These are phyloP conservation scores for Aspergillus ruber DNA, from an alignment of 2,329 filamentous ascomycete species.

Conservation along the genomic window DNA sequence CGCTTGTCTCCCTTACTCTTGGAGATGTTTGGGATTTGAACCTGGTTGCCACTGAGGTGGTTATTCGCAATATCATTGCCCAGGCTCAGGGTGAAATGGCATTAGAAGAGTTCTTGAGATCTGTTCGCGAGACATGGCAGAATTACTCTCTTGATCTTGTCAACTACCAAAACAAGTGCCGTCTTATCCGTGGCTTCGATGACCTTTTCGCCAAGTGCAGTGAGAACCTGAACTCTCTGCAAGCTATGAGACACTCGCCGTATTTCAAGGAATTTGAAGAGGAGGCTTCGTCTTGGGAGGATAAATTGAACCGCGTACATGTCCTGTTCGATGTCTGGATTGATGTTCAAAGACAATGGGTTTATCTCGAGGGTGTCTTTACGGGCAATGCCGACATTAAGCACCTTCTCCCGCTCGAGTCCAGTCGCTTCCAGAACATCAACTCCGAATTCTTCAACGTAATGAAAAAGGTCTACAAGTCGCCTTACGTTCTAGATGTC, in stretches of 20 bases:
- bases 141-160: slow-evolving; percentile 91
- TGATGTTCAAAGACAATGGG: slow-evolving; percentile 99
- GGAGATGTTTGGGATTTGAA: slow-evolving; percentile 98
- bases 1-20: slow-evolving; percentile 88
- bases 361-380: slow-evolving; percentile 97
- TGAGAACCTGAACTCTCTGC: slow-evolving; percentile 93
- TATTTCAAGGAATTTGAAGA: slow-evolving; percentile 99
- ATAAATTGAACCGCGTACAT: slow-evolving; percentile 94
- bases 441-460: slow-evolving; percentile 98
- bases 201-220: slow-evolving; percentile 98
- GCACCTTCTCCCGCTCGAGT: slow-evolving; percentile 91
- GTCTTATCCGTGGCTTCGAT: slow-evolving; percentile 95
- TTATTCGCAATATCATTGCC: slow-evolving; percentile 87
- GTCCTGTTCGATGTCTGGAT: slow-evolving; percentile 99
- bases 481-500: slow-evolving; percentile 90
- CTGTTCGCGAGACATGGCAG: slow-evolving; percentile 94
- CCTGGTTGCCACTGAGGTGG: slow-evolving; percentile 73
- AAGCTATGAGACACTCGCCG: slow-evolving; percentile 97
- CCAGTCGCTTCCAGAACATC: slow-evolving; percentile 96
- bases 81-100: slow-evolving; percentile 99
- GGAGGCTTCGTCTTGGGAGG: slow-evolving; percentile 93
- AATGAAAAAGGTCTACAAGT: slow-evolving; percentile 99
- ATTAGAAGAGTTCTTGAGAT: slow-evolving; percentile 91
- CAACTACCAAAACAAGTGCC: slow-evolving; percentile 96
- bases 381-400: slow-evolving; percentile 99